Evolutionary conservation across 2,329 filamentous ascomycete genomes (phyloP).

Genomic region (Aspergillus sp.): DNA sequence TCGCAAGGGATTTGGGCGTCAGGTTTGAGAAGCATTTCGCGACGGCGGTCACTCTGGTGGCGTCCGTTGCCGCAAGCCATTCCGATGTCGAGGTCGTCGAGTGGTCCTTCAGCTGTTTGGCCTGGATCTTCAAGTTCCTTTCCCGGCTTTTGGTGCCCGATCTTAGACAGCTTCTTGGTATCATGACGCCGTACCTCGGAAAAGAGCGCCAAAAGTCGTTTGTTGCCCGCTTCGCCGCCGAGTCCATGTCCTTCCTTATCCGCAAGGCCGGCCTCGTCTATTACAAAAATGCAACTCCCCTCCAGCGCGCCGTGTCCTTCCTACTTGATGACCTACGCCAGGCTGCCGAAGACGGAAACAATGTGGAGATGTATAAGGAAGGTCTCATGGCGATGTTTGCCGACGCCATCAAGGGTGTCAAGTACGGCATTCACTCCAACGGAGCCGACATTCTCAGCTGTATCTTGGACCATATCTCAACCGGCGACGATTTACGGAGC

Average conservation of each 20-base stretch:
- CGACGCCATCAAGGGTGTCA: constrained; percentile 70
- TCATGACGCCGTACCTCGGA: constrained; percentile 81
- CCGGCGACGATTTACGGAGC: constrained; percentile 31
- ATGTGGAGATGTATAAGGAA: constrained; percentile 68
- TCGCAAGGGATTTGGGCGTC: constrained; percentile 88
- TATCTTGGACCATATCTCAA: constrained; percentile 44
- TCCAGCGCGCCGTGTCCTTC: constrained; percentile 71
- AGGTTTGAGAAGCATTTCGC: constrained; percentile 88
- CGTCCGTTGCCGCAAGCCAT: constrained; percentile 74
- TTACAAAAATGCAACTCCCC: constrained; percentile 68
- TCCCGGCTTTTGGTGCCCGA: constrained; percentile 84
- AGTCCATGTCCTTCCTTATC: constrained; percentile 90
- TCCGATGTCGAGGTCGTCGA: constrained; percentile 88
- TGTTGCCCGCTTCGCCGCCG: constrained; percentile 88
- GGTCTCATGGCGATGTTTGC: constrained; percentile 91
- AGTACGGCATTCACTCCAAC: constrained; percentile 60
- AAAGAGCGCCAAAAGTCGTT: constrained; percentile 80
- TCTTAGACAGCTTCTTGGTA: constrained; percentile 77
- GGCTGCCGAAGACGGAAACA: constrained; percentile 34
- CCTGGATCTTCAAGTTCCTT: constrained; percentile 96
- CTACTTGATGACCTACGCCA: constrained; percentile 66
- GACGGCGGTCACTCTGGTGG: constrained; percentile 71
- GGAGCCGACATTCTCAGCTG: constrained; percentile 56
- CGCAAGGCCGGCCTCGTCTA: constrained; percentile 81
- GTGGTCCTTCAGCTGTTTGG: constrained; percentile 92